Conservation (phyloP, 176 grass and related monocot species). For the bread wheat (Triticum aestivum) region IWGSC_CS_RefSeq_v2.1 NC_057807.1:458280536-458281035, state of each 20-base stretch:
- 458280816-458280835: background rate
- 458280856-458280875: background rate
- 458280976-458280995: background rate
- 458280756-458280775: no score
- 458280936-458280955: background rate
- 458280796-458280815: background rate
- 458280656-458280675: no score
- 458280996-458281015: background rate
- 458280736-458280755: no score
- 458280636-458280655: no score
- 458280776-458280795: background rate
- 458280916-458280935: background rate
- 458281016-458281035: constrained; percentile 18
- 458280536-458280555: no score
- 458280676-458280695: no score
- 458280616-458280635: no score
- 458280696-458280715: no score
- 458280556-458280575: no score
- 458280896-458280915: background rate
- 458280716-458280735: no score
- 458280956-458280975: background rate
- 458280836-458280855: background rate
- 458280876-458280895: background rate
- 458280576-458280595: no score
- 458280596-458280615: no score